Evolutionary conservation across 2,329 filamentous ascomycete genomes (phyloP), one percentile per base, ranked within the genome.

Genomic region (Calonectria pseudoreteaudii): DNA sequence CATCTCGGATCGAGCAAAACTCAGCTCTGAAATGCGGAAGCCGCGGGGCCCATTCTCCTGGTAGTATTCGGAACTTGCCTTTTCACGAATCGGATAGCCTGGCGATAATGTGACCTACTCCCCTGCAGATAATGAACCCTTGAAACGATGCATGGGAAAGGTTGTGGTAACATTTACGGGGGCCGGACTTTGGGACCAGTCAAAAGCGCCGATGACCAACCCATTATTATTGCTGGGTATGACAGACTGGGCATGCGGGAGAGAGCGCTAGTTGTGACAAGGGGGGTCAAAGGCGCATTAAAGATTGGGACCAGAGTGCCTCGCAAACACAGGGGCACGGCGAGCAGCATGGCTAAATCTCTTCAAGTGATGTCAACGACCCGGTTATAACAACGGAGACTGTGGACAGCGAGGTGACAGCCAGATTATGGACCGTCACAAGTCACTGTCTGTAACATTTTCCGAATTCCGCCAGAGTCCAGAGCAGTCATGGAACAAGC

Each of bases 101-200:
- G 16, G 28, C 14, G 56, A 41, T 7, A 62, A 26, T 62, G 56
- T 41, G n/a, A 16, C 38, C 56, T 26, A 3, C 36, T 28, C 34
- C 56, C 56, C 26, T 62, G 56, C 36, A 62, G 56, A 23, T 62
- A 62, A 62, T 62, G 34, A 62, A 62, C 56, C 56, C 56, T 62
- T 62, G 56, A 62, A 62, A 62, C 56, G 7, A 62, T 62, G 34
- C 56, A 41, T 62, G 56, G 56, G 56, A 20, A 41, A 62, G 56
- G 36, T n/a, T 60, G 31, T 26, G 56, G 56, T 28, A 41, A n/a
- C 56, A 62, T 62, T 62, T 36, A 38, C 18, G 20, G 56, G 23
- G 23, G 18, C 13, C 56, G 34, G 56, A 62, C 23, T 62, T n/a
- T 28, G 56, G 56, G 36, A 41, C 56, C 56, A 62, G 36, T 62